These are phyloP conservation scores for Yarrowia phangngaensis DNA, from an alignment of 805 yeast species.

Conservation along the genomic window DNA sequence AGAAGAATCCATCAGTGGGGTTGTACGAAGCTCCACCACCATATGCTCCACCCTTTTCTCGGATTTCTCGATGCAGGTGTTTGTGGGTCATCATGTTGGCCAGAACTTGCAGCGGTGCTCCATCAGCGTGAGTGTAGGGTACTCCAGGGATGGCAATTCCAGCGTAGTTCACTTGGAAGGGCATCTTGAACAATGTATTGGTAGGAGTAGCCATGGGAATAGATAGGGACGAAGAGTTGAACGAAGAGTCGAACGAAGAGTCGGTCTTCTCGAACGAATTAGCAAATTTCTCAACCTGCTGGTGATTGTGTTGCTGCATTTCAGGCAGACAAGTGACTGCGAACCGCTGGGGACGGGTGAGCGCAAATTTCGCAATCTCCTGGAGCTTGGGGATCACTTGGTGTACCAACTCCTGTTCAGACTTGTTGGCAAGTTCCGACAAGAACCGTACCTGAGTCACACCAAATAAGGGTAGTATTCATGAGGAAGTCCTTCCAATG, in stretches of 20 bases:
- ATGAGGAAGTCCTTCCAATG: constrained; percentile 55
- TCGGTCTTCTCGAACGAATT: constrained; percentile 41
- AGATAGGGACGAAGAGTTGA: constrained; percentile 9
- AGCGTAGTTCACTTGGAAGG: constrained; percentile 84
- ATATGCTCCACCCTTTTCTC: constrained; percentile 97
- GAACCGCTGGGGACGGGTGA: constrained; percentile 28
- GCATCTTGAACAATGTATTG: constrained; percentile 59
- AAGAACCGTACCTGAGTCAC: constrained; percentile 71
- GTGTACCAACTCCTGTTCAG: constrained; percentile 51
- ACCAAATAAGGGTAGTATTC: constrained; percentile 67
- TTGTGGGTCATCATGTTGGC: constrained; percentile 78
- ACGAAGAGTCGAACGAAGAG: constrained; percentile 29
- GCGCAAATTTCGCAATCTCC: constrained; percentile 34
- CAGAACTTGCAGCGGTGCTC: constrained; percentile 79
- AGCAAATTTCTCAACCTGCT: constrained; percentile 30
- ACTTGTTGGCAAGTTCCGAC: constrained; percentile 50
- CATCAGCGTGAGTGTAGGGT: constrained; percentile 63
- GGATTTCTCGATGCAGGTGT: constrained; percentile 78
- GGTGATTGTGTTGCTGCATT: constrained; percentile 53
- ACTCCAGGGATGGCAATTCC: constrained; percentile 66
- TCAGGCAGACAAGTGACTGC: constrained; percentile 42
- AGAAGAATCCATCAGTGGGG: constrained; percentile 73
- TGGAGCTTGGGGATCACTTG: constrained; percentile 59
- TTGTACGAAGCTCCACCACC: constrained; percentile 91
- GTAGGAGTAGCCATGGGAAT: constrained; percentile 1